Base-by-base conservation (phyloP, 345 rosid species). In the Populus euphratica region DNA sequence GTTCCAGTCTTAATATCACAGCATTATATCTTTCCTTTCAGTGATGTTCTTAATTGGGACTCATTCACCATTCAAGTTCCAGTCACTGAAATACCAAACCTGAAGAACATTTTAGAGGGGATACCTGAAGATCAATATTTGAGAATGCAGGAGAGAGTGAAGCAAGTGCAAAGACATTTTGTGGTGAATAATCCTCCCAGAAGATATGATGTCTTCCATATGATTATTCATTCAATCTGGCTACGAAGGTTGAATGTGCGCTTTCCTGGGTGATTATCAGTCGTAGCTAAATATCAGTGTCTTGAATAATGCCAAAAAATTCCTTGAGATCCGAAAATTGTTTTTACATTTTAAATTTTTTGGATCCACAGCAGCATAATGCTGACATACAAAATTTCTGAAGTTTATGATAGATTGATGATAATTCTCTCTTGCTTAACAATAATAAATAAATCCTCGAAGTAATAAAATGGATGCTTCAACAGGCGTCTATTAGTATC, bases 201-300 rank as follows among this genome's bases (percentile, higher is more conserved):
- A 80, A 84, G 91, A 78, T 91, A 78, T 59, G 97, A 93, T 83
- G 86, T 91, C 33, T 91, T 91, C 72, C 86, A 89, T 56, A 90
- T 93, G 97, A 88, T 86, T 23, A 61, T 91, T 69, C 97, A 91
- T 61, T 91, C 97, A 0, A 73, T 93, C 39, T 91, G 97, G 97
- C 87, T 93, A 29, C 82, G 95, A 38, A 85, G 94, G 81, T 76
- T 91, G 78, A 90, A 90, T 72, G 72, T 87, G 3, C 78, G 78
- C 27, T 73, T 84, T 20, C 2, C 21, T 59, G 8, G 43, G 43
- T 39, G 43, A 39, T 39, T 8, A 39, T 7, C 43, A 39, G 10
- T 39, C 8, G 43, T 39, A 33, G 36, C 36, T 33, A 33, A 33
- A 33, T 33, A 5, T 5, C 36, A 33, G 36, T 33, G 5, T 33